Percentiles rank a stretch among this genome's conserved stretches.
Evolutionary conservation across 148 eudicot genomes (phyloP).

Genomic region (Silene uniflora): DNA sequence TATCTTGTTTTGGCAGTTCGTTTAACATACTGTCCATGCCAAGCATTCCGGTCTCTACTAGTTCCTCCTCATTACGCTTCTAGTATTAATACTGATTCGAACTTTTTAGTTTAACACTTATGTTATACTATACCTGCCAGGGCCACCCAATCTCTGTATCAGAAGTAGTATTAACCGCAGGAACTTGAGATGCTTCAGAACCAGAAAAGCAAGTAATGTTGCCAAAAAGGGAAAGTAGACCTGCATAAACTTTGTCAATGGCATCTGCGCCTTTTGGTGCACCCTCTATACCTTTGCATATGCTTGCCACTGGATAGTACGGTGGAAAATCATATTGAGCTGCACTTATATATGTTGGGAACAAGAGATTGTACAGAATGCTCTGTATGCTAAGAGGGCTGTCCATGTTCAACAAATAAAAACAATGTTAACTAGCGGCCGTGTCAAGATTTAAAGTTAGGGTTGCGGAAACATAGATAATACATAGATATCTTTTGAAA

Average conservation of each 20-base stretch:
- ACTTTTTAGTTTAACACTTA: no score
- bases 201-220: background rate
- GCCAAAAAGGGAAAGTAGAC: background rate
- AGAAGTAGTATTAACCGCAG: background rate
- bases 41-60: no score
- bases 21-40: no score
- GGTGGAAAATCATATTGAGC: slow-evolving; percentile 10
- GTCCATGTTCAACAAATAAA: background rate
- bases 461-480: no score
- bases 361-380: background rate
- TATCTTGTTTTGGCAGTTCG: no score
- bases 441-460: no score
- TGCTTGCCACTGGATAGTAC: background rate
- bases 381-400: background rate
- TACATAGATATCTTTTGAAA: no score
- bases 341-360: background rate
- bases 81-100: no score
- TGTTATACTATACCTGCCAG: background rate
- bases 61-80: no score
- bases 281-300: slow-evolving; percentile 4
- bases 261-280: background rate
- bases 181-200: slow-evolving; percentile 11
- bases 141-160: slow-evolving; percentile 4
- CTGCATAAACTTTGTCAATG: slow-evolving; percentile 6
- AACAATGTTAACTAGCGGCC: background rate